Conservation (phyloP, 352 stramenopile species). For the Blastocystis sp. region DNA sequence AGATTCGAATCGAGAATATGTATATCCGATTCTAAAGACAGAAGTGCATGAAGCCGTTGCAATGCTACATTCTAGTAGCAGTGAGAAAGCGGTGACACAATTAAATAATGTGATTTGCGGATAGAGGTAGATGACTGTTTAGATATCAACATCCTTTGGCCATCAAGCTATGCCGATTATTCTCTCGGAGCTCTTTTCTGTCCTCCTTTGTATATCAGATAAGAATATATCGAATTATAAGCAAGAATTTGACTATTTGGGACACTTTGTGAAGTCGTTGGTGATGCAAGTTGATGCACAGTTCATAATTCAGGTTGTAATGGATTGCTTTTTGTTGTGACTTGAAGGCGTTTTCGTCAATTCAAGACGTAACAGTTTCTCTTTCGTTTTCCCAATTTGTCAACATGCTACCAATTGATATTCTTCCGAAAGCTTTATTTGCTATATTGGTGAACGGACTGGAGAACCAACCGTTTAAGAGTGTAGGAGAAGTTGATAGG, state of each 20-base stretch:
- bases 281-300: neutral
- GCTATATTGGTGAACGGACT: neutral
- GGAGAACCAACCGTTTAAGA: neutral
- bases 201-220: neutral
- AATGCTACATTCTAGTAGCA: neutral
- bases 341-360: no score
- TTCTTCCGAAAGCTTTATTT: neutral
- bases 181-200: neutral
- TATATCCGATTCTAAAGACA: conserved; percentile 10
- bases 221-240: neutral
- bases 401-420: neutral
- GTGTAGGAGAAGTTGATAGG: neutral
- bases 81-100: neutral
- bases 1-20: neutral
- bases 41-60: neutral
- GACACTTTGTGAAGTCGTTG: neutral
- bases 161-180: neutral
- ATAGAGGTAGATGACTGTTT: neutral
- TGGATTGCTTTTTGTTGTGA: neutral
- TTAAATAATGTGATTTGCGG: neutral
- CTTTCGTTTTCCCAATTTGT: neutral
- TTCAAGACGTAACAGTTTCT: neutral
- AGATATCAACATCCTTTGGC: neutral
- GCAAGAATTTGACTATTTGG: neutral
- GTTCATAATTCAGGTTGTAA: conserved; percentile 5